Conservation (phyloP, 257 asterid genomes). For the Capsicum pubescens region DNA sequence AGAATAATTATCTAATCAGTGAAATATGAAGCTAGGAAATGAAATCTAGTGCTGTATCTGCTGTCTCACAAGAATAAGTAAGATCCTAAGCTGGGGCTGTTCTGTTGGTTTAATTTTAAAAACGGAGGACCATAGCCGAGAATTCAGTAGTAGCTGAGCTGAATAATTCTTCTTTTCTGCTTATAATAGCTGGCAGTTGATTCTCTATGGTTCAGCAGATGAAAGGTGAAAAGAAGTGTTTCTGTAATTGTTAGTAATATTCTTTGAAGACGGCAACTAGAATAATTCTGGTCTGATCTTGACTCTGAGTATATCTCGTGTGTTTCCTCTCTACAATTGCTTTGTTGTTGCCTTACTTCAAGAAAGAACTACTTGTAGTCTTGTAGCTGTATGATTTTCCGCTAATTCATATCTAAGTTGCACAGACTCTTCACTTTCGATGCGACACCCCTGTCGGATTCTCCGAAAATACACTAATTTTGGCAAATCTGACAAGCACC, state of each 20-base stretch:
- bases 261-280: not conserved
- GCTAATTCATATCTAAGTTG: too few relatives aligned
- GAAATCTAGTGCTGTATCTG: not conserved
- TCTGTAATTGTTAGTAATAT: not conserved
- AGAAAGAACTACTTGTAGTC: conserved; percentile 17
- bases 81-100: not conserved
- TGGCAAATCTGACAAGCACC: too few relatives aligned
- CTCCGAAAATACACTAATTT: too few relatives aligned
- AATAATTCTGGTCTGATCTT: not conserved
- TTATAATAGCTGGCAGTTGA: not conserved
- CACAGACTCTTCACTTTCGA: too few relatives aligned
- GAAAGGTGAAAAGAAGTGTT: not conserved
- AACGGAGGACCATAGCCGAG: not conserved
- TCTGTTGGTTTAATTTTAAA: not conserved
- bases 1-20: not conserved
- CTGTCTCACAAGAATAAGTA: not conserved
- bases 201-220: not conserved
- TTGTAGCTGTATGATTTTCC: not conserved
- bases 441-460: too few relatives aligned
- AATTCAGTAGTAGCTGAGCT: not conserved
- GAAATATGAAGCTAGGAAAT: not conserved
- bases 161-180: not conserved
- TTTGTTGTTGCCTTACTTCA: not conserved
- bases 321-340: not conserved
- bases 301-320: not conserved